These are phyloP conservation scores for Rhamnella rubrinervis DNA, from an alignment of 331 rosid genomes.

Conservation along the genomic window DNA sequence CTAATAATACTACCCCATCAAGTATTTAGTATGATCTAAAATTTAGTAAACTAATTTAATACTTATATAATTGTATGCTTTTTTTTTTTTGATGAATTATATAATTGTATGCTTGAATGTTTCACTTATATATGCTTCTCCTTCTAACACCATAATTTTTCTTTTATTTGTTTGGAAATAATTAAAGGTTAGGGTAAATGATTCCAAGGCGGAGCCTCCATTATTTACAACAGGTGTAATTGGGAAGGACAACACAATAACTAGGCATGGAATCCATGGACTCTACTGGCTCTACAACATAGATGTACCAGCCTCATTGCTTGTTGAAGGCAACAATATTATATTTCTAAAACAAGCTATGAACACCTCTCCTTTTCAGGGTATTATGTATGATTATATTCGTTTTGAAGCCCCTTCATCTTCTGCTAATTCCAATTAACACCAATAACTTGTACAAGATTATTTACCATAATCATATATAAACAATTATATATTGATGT, in stretches of 20 bases:
- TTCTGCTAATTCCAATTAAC: neutral
- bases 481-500: too few species aligned
- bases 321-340: slow-evolving; percentile 44
- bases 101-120: neutral
- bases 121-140: neutral
- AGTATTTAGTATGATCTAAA: too few species aligned
- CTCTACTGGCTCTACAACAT: slow-evolving; percentile 61
- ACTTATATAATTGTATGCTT: neutral
- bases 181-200: slow-evolving; percentile 48
- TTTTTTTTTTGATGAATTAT: too few species aligned
- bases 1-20: too few species aligned
- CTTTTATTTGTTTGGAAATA: neutral
- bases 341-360: slow-evolving; percentile 57
- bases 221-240: slow-evolving; percentile 55
- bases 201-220: slow-evolving; percentile 43
- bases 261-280: slow-evolving; percentile 91
- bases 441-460: neutral
- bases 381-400: slow-evolving; percentile 73
- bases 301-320: slow-evolving; percentile 34
- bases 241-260: slow-evolving; percentile 74
- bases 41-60: too few species aligned
- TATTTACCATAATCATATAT: neutral
- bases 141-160: neutral
- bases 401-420: slow-evolving; percentile 56
- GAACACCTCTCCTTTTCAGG: slow-evolving; percentile 47